Conservation (phyloP, 495 filamentous ascomycete genomes). For the Baudoinia panamericana region DNA sequence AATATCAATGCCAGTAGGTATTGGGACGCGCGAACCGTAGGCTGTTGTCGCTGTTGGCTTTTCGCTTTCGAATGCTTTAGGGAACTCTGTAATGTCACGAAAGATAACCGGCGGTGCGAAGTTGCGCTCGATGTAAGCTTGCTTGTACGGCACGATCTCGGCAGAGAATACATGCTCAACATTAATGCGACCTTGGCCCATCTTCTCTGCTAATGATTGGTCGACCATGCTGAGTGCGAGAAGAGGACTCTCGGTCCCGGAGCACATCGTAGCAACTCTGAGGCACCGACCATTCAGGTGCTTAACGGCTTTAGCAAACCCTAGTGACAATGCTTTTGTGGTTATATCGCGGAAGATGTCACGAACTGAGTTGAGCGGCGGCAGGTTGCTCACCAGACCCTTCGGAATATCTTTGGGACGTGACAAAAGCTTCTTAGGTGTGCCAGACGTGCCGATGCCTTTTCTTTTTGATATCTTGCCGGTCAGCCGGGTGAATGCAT, state of each 20-base stretch:
- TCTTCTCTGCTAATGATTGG: conserved; percentile 24
- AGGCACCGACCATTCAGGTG: conserved; percentile 35
- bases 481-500: no score
- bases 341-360: conserved; percentile 42
- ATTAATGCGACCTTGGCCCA: conserved; percentile 26
- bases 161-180: conserved; percentile 61
- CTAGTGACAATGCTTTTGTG: conserved; percentile 28
- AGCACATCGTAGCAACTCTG: conserved; percentile 64
- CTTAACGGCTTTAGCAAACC: conserved; percentile 29
- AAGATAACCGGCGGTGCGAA: conserved; percentile 51
- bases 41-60: conserved; percentile 45
- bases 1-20: conserved; percentile 53
- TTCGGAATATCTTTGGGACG: conserved; percentile 1
- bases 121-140: conserved; percentile 70
- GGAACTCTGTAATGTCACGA: conserved; percentile 54
- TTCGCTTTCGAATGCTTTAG: conserved; percentile 19
- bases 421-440: background rate
- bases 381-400: conserved; percentile 22
- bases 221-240: conserved; percentile 46
- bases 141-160: conserved; percentile 67
- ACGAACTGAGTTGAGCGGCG: conserved; percentile 35
- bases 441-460: no score
- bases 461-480: no score
- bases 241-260: conserved; percentile 69
- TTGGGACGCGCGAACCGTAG: conserved; percentile 44